Evolutionary conservation across 768 basidiomycete species (phyloP).

Genomic region (Calocybe gangraenosa): DNA sequence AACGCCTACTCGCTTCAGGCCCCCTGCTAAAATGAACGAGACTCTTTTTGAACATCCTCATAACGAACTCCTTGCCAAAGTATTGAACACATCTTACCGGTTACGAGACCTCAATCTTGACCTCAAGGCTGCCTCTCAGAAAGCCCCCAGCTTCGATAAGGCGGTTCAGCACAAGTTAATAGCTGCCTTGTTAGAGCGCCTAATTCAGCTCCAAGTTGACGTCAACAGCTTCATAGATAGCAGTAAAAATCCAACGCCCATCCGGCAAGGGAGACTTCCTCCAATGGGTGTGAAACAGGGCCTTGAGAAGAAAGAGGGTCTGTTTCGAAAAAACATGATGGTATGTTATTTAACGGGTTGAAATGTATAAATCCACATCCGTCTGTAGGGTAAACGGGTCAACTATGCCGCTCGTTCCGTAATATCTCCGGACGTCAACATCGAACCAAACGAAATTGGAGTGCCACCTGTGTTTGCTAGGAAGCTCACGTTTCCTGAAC

Average conservation of each 20-base stretch:
- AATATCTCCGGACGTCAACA: slow-evolving; percentile 98
- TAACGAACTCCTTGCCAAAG: slow-evolving; percentile 81
- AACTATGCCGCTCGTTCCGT: slow-evolving; percentile 99
- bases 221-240: slow-evolving; percentile 98
- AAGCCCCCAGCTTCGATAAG: slow-evolving; percentile 51
- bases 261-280: slow-evolving; percentile 84
- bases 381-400: slow-evolving; percentile 88
- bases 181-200: slow-evolving; percentile 65
- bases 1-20: slow-evolving; percentile 93
- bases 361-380: background rate
- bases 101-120: slow-evolving; percentile 73
- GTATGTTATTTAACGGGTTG: slow-evolving; percentile 36
- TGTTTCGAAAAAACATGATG: slow-evolving; percentile 99
- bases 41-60: slow-evolving; percentile 94
- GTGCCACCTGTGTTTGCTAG: slow-evolving; percentile 96
- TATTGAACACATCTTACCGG: slow-evolving; percentile 76
- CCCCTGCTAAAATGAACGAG: slow-evolving; percentile 88
- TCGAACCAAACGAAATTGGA: slow-evolving; percentile 98
- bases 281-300: slow-evolving; percentile 94
- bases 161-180: slow-evolving; percentile 52
- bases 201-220: slow-evolving; percentile 89
- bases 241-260: slow-evolving; percentile 86
- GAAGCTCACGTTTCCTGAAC: slow-evolving; percentile 96
- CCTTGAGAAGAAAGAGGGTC: slow-evolving; percentile 96
- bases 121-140: slow-evolving; percentile 57